Base-by-base conservation (phyloP, 352 stramenopile species). In the Pseudoperonospora humuli region DNA sequence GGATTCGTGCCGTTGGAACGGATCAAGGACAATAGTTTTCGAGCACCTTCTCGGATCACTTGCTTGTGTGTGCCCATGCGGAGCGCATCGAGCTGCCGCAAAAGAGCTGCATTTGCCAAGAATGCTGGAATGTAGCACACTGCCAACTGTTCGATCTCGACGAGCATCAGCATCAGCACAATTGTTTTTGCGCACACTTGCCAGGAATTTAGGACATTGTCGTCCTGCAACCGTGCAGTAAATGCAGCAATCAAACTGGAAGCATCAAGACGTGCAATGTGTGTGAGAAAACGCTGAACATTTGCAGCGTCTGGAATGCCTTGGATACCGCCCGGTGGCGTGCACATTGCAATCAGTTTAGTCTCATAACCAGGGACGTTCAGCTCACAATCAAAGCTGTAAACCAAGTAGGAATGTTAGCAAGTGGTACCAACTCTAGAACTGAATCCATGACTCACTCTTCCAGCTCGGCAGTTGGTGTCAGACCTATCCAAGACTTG, bases 11-110 rank as follows among this genome's bases (percentile, higher is more conserved):
- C 73, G 37, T 77, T 73, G 1, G 73, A 81, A 10, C 44, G 65
- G 40, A 83, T 60, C 36, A 85, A 50, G 26, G 73, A 85, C 24
- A 81, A 28, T 14, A 75, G 49, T 26, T 70, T 83, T 14, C 73
- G 73, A 5, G 67, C 62, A 40, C 70, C 68, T 19, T 83, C 68
- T 5, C 73, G 65, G 0, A 61, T 48, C 17, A 79, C 58, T 10
- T 63, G 55, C 38, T 68, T 83, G 58, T 66, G 58, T 23, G 64
- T 56, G 5, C 47, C 37, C 0, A 24, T 55, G 2, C 65, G 70
- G 5, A 78, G 53, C 9, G 25, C 27, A 7, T 82, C 72, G 14
- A 78, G 13, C 3, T 50, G 48, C 21, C 67, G 37, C 38, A 70
- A 7, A 8, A 84, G 39, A 20, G 15, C 8, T 3, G 32, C 2